Percentiles rank a stretch among this genome's conserved stretches.
phyloP scores from a whole-genome alignment of 176 grass and related monocot species.

The Oryza punctata region DNA sequence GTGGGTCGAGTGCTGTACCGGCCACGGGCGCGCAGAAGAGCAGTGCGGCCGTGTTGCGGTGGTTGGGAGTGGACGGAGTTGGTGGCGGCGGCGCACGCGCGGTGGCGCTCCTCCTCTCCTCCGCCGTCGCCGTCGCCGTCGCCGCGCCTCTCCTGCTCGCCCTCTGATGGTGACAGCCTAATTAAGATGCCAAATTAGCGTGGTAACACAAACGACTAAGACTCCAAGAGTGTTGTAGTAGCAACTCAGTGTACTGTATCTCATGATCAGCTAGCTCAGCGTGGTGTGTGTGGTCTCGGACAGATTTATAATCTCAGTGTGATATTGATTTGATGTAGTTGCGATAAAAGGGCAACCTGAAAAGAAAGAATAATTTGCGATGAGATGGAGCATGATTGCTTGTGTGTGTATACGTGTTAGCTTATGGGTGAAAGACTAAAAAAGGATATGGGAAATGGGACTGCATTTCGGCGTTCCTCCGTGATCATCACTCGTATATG shows the following conservation, averaged over 20 bases:
- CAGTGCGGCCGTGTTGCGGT: conserved; percentile 22
- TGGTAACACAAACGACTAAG: not conserved
- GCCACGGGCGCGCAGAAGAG: conserved; percentile 27
- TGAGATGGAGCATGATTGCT: not conserved
- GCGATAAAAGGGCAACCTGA: not conserved
- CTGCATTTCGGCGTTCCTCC: not conserved
- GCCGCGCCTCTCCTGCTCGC: conserved; percentile 24
- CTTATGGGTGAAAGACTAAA: not conserved
- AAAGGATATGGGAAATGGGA: not conserved
- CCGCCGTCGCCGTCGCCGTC: conserved; percentile 16
- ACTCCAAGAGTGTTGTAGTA: not conserved
- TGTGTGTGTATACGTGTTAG: not conserved
- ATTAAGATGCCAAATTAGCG: not conserved
- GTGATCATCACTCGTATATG: not conserved
- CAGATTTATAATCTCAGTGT: not conserved
- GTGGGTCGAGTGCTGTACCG: conserved; percentile 19
- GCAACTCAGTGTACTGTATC: not conserved
- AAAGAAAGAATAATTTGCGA: not conserved
- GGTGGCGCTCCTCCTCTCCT: not conserved
- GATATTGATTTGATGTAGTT: not conserved
- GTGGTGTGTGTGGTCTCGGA: not conserved
- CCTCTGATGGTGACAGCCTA: not conserved
- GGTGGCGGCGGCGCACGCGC: conserved; percentile 43
- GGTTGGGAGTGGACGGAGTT: conserved; percentile 46
- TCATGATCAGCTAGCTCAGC: not conserved